phyloP scores from a whole-genome alignment of 345 rosid species.

The Populus nigra region DNA sequence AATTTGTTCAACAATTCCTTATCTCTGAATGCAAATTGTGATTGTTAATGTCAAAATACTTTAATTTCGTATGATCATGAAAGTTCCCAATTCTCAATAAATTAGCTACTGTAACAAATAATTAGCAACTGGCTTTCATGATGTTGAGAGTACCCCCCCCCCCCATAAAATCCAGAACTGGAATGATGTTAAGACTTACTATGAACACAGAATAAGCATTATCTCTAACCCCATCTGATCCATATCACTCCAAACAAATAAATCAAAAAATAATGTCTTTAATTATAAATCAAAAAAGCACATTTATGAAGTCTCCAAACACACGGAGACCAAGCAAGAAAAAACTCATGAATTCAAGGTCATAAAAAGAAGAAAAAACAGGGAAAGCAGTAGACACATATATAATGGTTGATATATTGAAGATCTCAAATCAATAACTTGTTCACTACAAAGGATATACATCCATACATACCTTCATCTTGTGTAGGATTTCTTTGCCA shows the following conservation, averaged over 20 bases:
- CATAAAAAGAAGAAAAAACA: not conserved
- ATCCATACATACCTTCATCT: slow-evolving; percentile 58
- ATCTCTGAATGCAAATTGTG: not conserved
- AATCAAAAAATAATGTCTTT: not conserved
- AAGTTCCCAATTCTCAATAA: not conserved
- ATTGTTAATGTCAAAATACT: not conserved
- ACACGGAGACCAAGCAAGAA: not conserved
- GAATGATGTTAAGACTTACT: too few relatives aligned
- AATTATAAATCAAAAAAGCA: not conserved
- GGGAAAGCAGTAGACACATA: too few relatives aligned
- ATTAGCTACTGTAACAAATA: not conserved
- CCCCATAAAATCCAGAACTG: too few relatives aligned
- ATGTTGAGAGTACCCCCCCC: too few relatives aligned
- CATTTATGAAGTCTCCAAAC: not conserved
- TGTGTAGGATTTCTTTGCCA: slow-evolving; percentile 66
- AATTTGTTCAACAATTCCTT: not conserved
- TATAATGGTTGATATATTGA: not conserved
- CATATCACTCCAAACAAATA: not conserved
- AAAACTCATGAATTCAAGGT: not conserved
- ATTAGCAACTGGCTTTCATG: not conserved
- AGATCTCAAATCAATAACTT: not conserved
- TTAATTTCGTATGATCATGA: not conserved
- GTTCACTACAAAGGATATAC: not conserved
- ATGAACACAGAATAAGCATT: not conserved
- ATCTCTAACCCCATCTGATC: not conserved